These are phyloP conservation scores for Aspergillus luchuensis DNA, from an alignment of 2,329 filamentous ascomycete species.

Conservation along the genomic window DNA sequence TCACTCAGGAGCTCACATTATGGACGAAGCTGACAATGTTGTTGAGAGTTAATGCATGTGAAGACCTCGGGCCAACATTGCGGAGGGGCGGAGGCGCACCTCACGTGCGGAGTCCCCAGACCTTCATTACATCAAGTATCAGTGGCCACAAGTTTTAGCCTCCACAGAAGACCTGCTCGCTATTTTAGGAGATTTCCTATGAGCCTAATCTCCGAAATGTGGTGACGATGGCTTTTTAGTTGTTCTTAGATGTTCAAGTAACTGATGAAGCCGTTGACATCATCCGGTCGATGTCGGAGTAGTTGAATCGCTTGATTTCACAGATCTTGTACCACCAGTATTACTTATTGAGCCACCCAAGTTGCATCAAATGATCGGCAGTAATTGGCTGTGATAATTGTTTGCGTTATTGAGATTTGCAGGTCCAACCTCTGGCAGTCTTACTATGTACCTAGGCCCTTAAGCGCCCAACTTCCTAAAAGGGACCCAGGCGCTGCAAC, in stretches of 20 bases:
- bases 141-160: too few species aligned
- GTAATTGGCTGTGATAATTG: too few species aligned
- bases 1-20: conserved; percentile 17
- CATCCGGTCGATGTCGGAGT: neutral
- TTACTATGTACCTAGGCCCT: neutral
- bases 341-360: too few species aligned
- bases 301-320: too few species aligned
- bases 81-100: conserved; percentile 16
- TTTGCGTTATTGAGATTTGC: too few species aligned
- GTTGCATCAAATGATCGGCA: too few species aligned
- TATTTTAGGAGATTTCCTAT: neutral
- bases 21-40: conserved; percentile 10
- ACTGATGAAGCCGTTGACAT: neutral
- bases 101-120: conserved; percentile 28
- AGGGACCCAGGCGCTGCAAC: neutral
- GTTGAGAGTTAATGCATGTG: conserved; percentile 22
- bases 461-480: conserved; percentile 7
- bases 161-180: neutral
- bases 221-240: neutral
- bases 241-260: neutral
- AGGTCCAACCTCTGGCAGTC: too few species aligned
- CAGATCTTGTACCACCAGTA: too few species aligned
- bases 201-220: neutral
- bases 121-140: neutral
- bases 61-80: conserved; percentile 27